A percentile compares a stretch with the other conserved stretches of the same genome.
These are phyloP conservation scores for Saccharomycopsis babjevae DNA, from an alignment of 805 yeast genomes.

Conservation along the genomic window DNA sequence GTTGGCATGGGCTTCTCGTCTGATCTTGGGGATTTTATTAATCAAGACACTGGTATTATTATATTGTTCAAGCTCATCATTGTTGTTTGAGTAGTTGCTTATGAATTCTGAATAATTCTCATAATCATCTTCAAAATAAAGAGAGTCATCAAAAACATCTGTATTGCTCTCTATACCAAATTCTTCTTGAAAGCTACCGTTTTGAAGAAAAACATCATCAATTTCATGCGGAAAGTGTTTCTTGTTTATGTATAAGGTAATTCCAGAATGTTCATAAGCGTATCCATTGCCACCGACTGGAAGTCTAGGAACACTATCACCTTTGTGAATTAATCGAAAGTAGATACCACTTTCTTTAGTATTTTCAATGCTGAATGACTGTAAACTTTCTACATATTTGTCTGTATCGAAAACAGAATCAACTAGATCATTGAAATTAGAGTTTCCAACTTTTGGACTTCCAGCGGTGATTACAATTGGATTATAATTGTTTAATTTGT, in stretches of 20 bases:
- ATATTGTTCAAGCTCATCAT: background rate
- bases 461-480: constrained; percentile 54
- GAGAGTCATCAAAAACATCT: background rate
- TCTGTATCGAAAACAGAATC: constrained; percentile 38
- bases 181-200: background rate
- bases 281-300: constrained; percentile 34
- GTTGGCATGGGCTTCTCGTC: constrained; percentile 3
- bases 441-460: constrained; percentile 58
- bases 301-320: constrained; percentile 47
- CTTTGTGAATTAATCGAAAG: constrained; percentile 46
- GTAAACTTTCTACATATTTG: background rate
- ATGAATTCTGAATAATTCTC: background rate
- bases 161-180: background rate
- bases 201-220: background rate
- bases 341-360: constrained; percentile 28
- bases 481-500: constrained; percentile 40
- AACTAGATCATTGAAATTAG: constrained; percentile 38
- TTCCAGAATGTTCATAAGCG: constrained; percentile 38
- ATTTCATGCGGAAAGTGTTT: constrained; percentile 25
- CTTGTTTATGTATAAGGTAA: constrained; percentile 37
- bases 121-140: background rate
- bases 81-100: background rate
- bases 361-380: background rate
- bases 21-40: background rate
- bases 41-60: background rate